These are phyloP conservation scores for Trypanosoma boissoni DNA, from an alignment of 208 protist species.

Conservation along the genomic window DNA sequence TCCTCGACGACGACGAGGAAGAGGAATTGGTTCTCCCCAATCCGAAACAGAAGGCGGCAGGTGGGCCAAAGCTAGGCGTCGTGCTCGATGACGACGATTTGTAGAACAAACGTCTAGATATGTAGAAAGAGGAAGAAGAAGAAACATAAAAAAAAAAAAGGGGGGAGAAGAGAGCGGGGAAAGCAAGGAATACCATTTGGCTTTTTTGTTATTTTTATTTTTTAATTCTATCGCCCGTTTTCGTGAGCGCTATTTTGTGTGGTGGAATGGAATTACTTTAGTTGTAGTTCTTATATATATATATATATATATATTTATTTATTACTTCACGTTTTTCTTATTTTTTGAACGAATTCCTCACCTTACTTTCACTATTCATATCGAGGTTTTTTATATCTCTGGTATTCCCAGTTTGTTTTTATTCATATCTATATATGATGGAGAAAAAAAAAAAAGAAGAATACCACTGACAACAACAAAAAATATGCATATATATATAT, in stretches of 20 bases:
- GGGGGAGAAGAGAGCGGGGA: not conserved
- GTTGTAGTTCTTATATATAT: not conserved
- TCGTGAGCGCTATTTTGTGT: not conserved
- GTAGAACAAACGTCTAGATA: not conserved
- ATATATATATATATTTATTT: slow-evolving; percentile 1
- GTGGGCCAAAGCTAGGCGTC: not conserved
- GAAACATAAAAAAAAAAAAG: not conserved
- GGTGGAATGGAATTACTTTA: not conserved
- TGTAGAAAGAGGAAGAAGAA: not conserved
- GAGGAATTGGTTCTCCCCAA: not conserved
- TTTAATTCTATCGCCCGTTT: slow-evolving; percentile 1
- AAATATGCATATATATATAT: slow-evolving; percentile 1
- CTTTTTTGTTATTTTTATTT: slow-evolving; percentile 1
- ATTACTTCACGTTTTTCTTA: slow-evolving; percentile 18
- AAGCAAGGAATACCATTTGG: not conserved
- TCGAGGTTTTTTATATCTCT: too few species aligned
- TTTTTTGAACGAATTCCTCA: not conserved
- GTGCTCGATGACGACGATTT: slow-evolving; percentile 18
- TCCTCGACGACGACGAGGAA: slow-evolving; percentile 3
- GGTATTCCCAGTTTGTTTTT: too few species aligned
- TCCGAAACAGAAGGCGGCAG: not conserved
- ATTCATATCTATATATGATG: too few species aligned
- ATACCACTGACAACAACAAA: too few species aligned
- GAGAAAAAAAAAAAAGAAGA: too few species aligned
- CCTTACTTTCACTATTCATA: too few species aligned